Percentiles rank a stretch among this genome's conserved stretches.
phyloP scores from a whole-genome alignment of 2,329 filamentous ascomycete species.

The Fusarium bactridioides region DNA sequence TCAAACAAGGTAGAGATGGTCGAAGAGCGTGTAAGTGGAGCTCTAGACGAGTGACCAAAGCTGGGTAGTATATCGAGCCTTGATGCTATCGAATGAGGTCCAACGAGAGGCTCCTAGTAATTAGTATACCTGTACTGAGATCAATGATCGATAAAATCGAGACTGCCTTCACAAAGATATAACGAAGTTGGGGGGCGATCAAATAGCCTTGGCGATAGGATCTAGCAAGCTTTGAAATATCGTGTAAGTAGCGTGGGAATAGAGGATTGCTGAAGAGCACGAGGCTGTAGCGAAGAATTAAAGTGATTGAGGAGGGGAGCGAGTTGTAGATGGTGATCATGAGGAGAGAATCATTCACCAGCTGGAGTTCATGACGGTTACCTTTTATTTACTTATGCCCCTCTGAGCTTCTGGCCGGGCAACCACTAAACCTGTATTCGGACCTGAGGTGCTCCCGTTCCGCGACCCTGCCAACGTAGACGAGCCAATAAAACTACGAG shows the following conservation, averaged over 20 bases:
- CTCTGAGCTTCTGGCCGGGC: constrained; percentile 48
- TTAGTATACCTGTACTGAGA: constrained; percentile 56
- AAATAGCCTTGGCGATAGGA: constrained; percentile 57
- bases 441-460: constrained; percentile 31
- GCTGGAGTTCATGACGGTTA: constrained; percentile 34
- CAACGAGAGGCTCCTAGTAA: constrained; percentile 65
- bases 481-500: constrained; percentile 23
- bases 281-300: constrained; percentile 19
- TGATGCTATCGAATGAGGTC: constrained; percentile 59
- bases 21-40: constrained; percentile 35
- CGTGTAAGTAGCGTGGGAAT: constrained; percentile 37
- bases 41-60: constrained; percentile 58
- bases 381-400: constrained; percentile 58
- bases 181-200: constrained; percentile 57
- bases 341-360: constrained; percentile 35
- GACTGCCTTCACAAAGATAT: constrained; percentile 52
- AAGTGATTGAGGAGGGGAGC: constrained; percentile 17
- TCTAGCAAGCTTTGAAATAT: constrained; percentile 54
- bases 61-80: constrained; percentile 50
- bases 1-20: constrained; percentile 5
- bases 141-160: constrained; percentile 59
- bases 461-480: constrained; percentile 14
- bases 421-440: constrained; percentile 40
- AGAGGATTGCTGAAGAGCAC: constrained; percentile 38
- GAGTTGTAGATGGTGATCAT: constrained; percentile 35